Base-by-base conservation (phyloP, 1,284 basidiomycete species). In the Xerocomus nothofagi region DNA sequence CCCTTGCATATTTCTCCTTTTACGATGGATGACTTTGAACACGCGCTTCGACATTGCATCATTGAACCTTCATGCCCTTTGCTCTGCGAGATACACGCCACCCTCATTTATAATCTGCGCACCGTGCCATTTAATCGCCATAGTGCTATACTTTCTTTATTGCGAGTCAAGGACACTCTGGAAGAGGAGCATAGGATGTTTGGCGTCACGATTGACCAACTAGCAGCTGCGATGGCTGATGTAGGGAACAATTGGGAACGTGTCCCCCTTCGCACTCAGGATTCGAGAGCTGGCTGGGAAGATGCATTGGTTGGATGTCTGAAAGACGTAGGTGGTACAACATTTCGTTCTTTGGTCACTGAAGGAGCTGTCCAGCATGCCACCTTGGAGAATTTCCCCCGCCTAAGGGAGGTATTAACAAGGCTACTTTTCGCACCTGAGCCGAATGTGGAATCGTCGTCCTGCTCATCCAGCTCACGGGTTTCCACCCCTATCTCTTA, bases 21-120 rank as follows among this genome's bases (percentile, higher is more conserved):
- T 67, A 89, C 93, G 0, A 76, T 98, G 60, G 97, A 99, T 67
- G 97, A 98, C 60, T 93, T 90, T 64, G 93, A 96, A 64, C 81
- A 86, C 53, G 88, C 93, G 0, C 74, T 99, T 24, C 84, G 86
- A 44, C 96, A 99, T 67, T 75, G 78, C 14, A 73, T 81, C 44
- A 62, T 74, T 31, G 90, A 92, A 29, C 78, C 85, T 3, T 78
- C 85, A 1, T 94, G 93, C 59, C 65, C 79, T 29, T 75, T 99
- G 36, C 78, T 98, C 33, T 83, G 82, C 45, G 97, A 98, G 69
- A 79, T 97, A 31, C 95, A 99, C 68, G 86, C 90, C 0, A 82
- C 83, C 0, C 81, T 99, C 33, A 86, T 98, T 55, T 96, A 95
- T 68, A 84, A 90, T 57, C 78, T 98, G 29, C 83, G 88, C 27